These are phyloP conservation scores for Dactylellina drechsleri DNA, from an alignment of 2,329 filamentous ascomycete species.

Conservation along the genomic window DNA sequence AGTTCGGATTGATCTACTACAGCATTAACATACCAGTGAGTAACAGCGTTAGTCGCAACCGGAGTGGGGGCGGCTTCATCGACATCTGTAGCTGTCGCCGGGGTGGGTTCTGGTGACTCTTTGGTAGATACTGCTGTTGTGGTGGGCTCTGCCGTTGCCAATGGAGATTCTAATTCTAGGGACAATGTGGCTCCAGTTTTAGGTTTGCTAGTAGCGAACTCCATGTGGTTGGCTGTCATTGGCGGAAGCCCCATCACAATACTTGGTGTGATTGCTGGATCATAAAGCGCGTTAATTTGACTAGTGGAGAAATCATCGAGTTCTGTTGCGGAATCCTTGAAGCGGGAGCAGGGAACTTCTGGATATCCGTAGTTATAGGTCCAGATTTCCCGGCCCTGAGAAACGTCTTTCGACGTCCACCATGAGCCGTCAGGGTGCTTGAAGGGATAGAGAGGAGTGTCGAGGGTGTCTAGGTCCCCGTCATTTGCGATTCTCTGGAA, in stretches of 20 bases:
- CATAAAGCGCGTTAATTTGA: constrained; percentile 55
- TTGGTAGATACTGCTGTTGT: background rate
- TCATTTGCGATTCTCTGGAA: constrained; percentile 48
- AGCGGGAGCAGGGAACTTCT: constrained; percentile 53
- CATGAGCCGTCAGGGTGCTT: constrained; percentile 40
- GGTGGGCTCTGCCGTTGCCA: background rate
- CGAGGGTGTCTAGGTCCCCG: constrained; percentile 37
- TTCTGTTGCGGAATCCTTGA: background rate
- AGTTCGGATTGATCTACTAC: constrained; percentile 55
- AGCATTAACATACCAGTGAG: constrained; percentile 55
- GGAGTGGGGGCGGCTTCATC: constrained; percentile 1
- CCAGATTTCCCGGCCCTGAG: constrained; percentile 49
- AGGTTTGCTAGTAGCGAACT: background rate
- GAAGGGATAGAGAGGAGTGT: constrained; percentile 57
- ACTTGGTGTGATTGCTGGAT: background rate
- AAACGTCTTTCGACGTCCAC: constrained; percentile 55
- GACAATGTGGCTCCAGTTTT: background rate
- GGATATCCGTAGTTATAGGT: constrained; percentile 56
- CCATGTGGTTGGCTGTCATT: background rate
- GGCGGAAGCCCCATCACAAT: background rate
- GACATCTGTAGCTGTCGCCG: background rate
- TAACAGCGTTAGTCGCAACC: constrained; percentile 9
- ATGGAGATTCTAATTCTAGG: background rate
- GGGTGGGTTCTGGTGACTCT: background rate
- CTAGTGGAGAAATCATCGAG: constrained; percentile 45